Evolutionary conservation across 768 basidiomycete species (phyloP).

Genomic region (Suillus hirtellus): DNA sequence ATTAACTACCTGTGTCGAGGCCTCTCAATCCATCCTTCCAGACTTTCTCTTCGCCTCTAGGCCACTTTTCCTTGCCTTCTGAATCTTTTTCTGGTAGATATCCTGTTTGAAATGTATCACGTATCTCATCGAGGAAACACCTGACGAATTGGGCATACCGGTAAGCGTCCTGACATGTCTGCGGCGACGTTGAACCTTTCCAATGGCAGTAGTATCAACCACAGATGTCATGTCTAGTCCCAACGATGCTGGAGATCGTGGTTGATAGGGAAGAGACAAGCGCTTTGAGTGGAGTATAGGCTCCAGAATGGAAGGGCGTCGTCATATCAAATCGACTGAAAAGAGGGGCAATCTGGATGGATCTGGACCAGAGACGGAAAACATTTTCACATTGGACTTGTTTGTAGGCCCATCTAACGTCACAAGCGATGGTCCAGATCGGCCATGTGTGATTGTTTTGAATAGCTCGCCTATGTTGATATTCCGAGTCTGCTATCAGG

Average conservation of each 20-base stretch:
- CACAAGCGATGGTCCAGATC: too few relatives aligned
- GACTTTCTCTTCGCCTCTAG: constrained; percentile 70
- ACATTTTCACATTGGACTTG: background rate
- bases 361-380: background rate
- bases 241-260: background rate
- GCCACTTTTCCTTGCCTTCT: constrained; percentile 82
- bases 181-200: constrained; percentile 51
- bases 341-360: background rate
- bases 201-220: constrained; percentile 65
- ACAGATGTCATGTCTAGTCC: constrained; percentile 54
- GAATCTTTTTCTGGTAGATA: constrained; percentile 79
- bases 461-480: too few relatives aligned
- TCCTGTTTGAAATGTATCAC: constrained; percentile 44
- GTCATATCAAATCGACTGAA: background rate
- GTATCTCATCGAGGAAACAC: constrained; percentile 1
- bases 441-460: too few relatives aligned
- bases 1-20: constrained; percentile 52
- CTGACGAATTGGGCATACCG: constrained; percentile 36
- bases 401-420: too few relatives aligned
- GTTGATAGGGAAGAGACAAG: background rate
- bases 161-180: constrained; percentile 72
- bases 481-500: too few relatives aligned
- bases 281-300: background rate
- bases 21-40: constrained; percentile 68
- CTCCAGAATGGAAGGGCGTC: background rate